Base-by-base conservation (phyloP, 1,284 basidiomycete species). In the Boletus austroedulis region DNA sequence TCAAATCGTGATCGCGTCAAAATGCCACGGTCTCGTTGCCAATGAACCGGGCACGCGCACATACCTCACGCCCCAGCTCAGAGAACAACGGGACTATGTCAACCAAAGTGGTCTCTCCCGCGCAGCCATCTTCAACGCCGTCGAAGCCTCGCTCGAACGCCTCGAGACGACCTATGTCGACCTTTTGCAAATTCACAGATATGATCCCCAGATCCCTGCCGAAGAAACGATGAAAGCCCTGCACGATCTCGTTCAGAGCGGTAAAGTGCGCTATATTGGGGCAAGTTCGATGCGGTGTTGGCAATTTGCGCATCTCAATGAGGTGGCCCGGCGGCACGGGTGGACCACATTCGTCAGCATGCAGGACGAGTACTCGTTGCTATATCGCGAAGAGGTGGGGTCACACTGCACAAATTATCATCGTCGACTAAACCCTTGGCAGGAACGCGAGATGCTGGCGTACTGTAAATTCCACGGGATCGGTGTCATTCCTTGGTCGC, bases 371-470 rank as follows among this genome's bases (percentile, higher is more conserved):
- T 72, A 78, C 52, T 78, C 76, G 31, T 61, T 78, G 21, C 64
- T 79, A 8, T 80, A 79, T 65, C 73, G 76, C 46, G 73, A 77
- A 49, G 77, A 79, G 55, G 71, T 71, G 62, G 3, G 55, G 4
- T 10, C 5, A 26, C 17, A 7, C 12, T 26, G 17, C 9, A 28
- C 15, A 17, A 2, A n/a, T 53, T 6, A 24, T n/a, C 2, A 36
- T 28, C 49, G 23, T 38, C 6, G n/a, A 38, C 32, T 32, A 6
- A 38, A 8, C 32, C 10, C 2, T 24, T 29, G 19, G 5, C 52
- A 80, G 78, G 82, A 83, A 59, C 66, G 72, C 1, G 81, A 82
- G 59, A 79, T 81, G 77, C 65, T 77, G n/a, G 70, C 73, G 4
- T 82, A 79, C 66, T 81, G 78, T 66, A 73, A 76, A 9, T 75